phyloP scores from a whole-genome alignment of 2,329 filamentous ascomycete genomes.

The Berkeleyomyces basicola region DNA sequence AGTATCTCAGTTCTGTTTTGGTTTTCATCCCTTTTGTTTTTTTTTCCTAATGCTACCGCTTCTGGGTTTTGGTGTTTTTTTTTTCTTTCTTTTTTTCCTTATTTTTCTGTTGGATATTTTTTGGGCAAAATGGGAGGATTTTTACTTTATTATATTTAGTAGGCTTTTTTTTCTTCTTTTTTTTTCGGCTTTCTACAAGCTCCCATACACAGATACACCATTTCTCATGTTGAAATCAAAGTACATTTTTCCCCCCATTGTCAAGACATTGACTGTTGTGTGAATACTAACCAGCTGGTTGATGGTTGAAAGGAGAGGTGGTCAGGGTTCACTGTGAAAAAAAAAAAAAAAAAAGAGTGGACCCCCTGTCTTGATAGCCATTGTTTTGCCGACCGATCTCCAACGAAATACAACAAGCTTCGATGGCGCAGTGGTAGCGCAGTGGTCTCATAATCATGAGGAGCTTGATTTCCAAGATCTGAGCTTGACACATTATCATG shows the following conservation, averaged over 20 bases:
- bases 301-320: not conserved
- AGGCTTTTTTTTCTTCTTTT: not conserved
- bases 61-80: not conserved
- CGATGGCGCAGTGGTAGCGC: slow-evolving; percentile 14
- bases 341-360: not conserved
- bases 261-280: no score
- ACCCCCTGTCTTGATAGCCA: not conserved
- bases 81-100: not conserved
- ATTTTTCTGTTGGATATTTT: not conserved
- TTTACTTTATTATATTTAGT: not conserved
- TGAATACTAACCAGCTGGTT: no score
- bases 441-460: slow-evolving; percentile 14
- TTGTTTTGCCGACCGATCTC: not conserved
- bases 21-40: slow-evolving; percentile 3
- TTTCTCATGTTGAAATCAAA: no score
- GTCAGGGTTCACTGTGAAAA: no score
- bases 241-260: no score
- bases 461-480: slow-evolving; percentile 8
- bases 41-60: not conserved
- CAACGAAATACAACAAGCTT: slow-evolving; percentile 11
- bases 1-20: not conserved
- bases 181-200: not conserved
- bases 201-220: not conserved
- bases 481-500: not conserved
- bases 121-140: not conserved